These are phyloP conservation scores for Geosmithia putterillii DNA, from an alignment of 2,329 filamentous ascomycete genomes.

Conservation along the genomic window DNA sequence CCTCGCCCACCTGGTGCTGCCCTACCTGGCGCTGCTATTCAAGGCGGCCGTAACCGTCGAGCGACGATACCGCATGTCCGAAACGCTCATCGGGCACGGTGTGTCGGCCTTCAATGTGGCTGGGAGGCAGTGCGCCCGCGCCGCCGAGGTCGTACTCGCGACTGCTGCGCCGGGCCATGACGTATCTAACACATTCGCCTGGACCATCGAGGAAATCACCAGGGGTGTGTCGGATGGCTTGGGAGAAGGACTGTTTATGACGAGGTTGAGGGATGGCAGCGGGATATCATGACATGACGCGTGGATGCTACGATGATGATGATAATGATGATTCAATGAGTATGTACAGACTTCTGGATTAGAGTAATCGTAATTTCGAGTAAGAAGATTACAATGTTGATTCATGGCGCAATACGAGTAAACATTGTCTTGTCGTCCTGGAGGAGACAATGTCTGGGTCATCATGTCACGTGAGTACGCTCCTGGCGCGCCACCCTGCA, in stretches of 20 bases:
- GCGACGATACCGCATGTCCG: conserved; percentile 53
- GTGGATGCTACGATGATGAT: not conserved
- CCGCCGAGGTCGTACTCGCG: conserved; percentile 38
- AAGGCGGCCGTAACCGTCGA: conserved; percentile 48
- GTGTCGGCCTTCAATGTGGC: conserved; percentile 44
- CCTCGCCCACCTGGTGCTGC: conserved; percentile 45
- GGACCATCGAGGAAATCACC: conserved; percentile 51
- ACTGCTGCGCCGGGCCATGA: conserved; percentile 44
- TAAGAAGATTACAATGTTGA: no score
- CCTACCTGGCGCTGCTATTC: conserved; percentile 44
- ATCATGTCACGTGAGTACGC: not conserved
- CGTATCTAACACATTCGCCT: conserved; percentile 41
- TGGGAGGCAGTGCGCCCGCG: conserved; percentile 44
- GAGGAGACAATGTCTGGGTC: no score
- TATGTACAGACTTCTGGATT: not conserved
- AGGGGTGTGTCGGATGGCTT: conserved; percentile 57
- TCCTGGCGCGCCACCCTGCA: not conserved
- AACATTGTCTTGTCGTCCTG: no score
- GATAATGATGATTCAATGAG: not conserved
- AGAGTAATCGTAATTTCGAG: no score
- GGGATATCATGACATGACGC: not conserved
- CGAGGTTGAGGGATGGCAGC: not conserved
- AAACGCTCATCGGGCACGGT: conserved; percentile 58
- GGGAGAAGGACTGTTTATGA: conserved; percentile 18
- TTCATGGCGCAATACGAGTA: no score